Base-by-base conservation (phyloP, 2,329 filamentous ascomycete genomes). In the Plectosphaerella sp. region DNA sequence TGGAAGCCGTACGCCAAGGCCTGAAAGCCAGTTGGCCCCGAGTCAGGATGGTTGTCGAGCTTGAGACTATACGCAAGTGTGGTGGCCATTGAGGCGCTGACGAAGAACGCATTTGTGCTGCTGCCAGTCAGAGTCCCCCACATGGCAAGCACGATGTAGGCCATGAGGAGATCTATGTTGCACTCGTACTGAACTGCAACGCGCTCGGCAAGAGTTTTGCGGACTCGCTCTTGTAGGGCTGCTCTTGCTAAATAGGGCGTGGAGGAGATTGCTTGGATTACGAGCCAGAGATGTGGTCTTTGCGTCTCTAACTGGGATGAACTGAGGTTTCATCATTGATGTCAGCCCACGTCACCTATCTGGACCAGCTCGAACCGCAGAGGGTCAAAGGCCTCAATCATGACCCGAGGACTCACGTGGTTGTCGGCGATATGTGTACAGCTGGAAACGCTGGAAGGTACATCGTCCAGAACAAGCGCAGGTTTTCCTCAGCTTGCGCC, bases 281-380 rank as follows among this genome's bases (percentile, higher is more conserved):
- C 45, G 33, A 47, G 45, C 45, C 45, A 47, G 20, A 47, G 45
- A 47, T 47, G 28, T 15, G 45, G 45, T 22, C 33, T 47, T 22
- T 47, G 45, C 22, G n/a, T 33, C 9, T 22, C 16, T 20, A 47
- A 47, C 45, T 47, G 24, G 5, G 24, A 15, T n/a, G 20, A 20
- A 28, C 45, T 47, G 14, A 12, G 14, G 6, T 5, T 47, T 36
- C n/a, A n/a, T n/a, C n/a, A n/a, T n/a, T n/a, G n/a, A 15, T 14
- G 22, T 47, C 9, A 47, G 45, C 45, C 8, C 22, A 24, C 45
- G n/a, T 15, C 45, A n/a, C 12, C 24, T 47, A 9, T 33, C 28
- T 9, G 28, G 28, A 33, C 4, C 28, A 33, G 28, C 28, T 33
- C 4, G 4, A 33, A 7, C 4, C 4, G 11, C 45, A n/a, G 45